Conservation (phyloP, 192 early-diverging fungal species). For the Podila horticola region DNA sequence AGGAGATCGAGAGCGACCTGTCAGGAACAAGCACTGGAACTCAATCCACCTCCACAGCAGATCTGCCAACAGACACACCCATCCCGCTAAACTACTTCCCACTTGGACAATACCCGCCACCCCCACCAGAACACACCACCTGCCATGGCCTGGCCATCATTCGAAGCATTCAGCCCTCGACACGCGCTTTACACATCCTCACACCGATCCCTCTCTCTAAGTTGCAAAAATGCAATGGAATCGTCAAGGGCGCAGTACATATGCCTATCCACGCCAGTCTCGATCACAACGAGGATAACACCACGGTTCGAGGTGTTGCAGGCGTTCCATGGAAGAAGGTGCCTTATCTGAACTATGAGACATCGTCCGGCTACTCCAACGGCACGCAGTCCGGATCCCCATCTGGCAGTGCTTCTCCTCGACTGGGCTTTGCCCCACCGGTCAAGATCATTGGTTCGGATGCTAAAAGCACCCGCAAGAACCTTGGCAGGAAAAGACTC, state of each 20-base stretch:
- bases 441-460: slow-evolving; percentile 46
- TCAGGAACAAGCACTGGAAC: background rate
- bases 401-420: slow-evolving; percentile 18
- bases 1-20: background rate
- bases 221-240: slow-evolving; percentile 49
- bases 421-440: slow-evolving; percentile 14
- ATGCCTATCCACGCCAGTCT: slow-evolving; percentile 59
- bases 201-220: slow-evolving; percentile 54
- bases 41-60: background rate
- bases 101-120: slow-evolving; percentile 49
- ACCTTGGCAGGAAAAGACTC: slow-evolving; percentile 35
- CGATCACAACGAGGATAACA: slow-evolving; percentile 46
- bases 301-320: slow-evolving; percentile 32
- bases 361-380: slow-evolving; percentile 6
- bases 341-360: slow-evolving; percentile 59
- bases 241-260: slow-evolving; percentile 67
- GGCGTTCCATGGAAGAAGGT: slow-evolving; percentile 64
- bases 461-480: slow-evolving; percentile 40
- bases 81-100: slow-evolving; percentile 56
- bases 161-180: slow-evolving; percentile 69
- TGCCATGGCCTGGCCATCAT: slow-evolving; percentile 75
- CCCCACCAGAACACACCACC: slow-evolving; percentile 59
- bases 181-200: slow-evolving; percentile 66
- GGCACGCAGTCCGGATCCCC: slow-evolving; percentile 8
- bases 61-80: background rate